A percentile compares a stretch with the other conserved stretches of the same genome.
These are phyloP conservation scores for Cryptosporidium sp. DNA, from an alignment of 169 alveolate species.

Conservation along the genomic window DNA sequence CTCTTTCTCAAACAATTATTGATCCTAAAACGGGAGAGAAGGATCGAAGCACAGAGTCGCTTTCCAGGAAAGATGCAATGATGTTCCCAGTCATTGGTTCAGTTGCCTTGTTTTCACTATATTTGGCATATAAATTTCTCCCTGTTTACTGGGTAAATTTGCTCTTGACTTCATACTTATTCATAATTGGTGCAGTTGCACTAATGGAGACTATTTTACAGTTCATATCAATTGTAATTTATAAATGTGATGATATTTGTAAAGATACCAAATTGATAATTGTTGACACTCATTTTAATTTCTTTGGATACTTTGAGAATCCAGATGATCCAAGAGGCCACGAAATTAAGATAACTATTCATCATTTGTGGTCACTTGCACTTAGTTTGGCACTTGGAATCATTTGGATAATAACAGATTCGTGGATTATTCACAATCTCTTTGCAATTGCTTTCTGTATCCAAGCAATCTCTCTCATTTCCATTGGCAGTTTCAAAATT, in stretches of 20 bases:
- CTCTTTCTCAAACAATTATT: constrained; percentile 67
- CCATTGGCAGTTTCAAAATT: constrained; percentile 89
- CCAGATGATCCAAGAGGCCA: constrained; percentile 72
- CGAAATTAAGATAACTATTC: constrained; percentile 78
- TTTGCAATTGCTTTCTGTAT: constrained; percentile 90
- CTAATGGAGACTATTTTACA: constrained; percentile 77
- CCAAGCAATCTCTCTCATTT: constrained; percentile 88
- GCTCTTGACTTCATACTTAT: constrained; percentile 80
- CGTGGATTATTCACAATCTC: constrained; percentile 89
- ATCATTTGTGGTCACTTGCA: constrained; percentile 81
- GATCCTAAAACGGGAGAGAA: constrained; percentile 82
- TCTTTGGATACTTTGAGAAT: constrained; percentile 69
- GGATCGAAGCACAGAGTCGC: constrained; percentile 84
- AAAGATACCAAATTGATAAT: constrained; percentile 9
- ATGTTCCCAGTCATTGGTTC: constrained; percentile 91
- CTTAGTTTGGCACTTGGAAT: constrained; percentile 79
- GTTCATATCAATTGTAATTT: constrained; percentile 47
- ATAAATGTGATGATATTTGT: constrained; percentile 74
- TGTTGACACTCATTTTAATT: constrained; percentile 75
- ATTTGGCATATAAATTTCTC: constrained; percentile 79
- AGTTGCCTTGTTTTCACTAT: constrained; percentile 85
- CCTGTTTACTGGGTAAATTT: constrained; percentile 81
- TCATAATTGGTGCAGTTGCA: constrained; percentile 78
- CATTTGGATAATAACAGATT: constrained; percentile 84
- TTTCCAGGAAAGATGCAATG: constrained; percentile 88